Conservation (phyloP, 2,329 filamentous ascomycete genomes). For the Stemphylium beticola region DNA sequence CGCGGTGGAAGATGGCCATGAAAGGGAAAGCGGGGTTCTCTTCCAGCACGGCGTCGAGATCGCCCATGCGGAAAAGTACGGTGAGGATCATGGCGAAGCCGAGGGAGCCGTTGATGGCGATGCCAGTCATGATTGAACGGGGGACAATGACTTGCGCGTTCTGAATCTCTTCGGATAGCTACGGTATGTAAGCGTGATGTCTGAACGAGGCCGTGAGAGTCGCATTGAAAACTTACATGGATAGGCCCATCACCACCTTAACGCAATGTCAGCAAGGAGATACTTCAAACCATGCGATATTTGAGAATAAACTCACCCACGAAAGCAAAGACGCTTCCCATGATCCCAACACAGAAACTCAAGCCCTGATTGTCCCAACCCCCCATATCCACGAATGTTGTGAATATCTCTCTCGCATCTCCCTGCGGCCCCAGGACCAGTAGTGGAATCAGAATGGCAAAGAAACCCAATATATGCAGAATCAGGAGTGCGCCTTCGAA, state of each 20-base stretch:
- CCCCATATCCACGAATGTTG: conserved; percentile 54
- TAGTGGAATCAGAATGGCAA: conserved; percentile 57
- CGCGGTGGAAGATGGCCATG: conserved; percentile 56
- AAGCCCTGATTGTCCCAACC: conserved; percentile 53
- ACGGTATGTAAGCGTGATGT: conserved; percentile 9
- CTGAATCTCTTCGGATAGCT: conserved; percentile 40
- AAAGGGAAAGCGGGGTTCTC: conserved; percentile 52
- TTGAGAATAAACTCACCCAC: conserved; percentile 28
- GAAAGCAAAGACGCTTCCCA: conserved; percentile 44
- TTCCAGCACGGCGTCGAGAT: conserved; percentile 38
- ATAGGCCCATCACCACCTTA: conserved; percentile 41
- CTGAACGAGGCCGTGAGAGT: no score
- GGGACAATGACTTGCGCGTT: conserved; percentile 41
- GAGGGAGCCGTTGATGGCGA: conserved; percentile 48
- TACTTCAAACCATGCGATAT: neutral
- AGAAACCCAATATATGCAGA: conserved; percentile 58
- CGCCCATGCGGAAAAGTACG: conserved; percentile 42
- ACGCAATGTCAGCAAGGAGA: neutral
- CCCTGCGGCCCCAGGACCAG: conserved; percentile 51
- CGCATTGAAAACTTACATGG: conserved; percentile 33
- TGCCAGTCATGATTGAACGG: conserved; percentile 45
- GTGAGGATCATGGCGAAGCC: conserved; percentile 43
- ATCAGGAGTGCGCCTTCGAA: conserved; percentile 56
- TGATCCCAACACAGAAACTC: conserved; percentile 51
- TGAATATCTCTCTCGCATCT: conserved; percentile 51